These are phyloP conservation scores for Colletotrichum godetiae DNA, from an alignment of 2,329 filamentous ascomycete species.

Conservation along the genomic window DNA sequence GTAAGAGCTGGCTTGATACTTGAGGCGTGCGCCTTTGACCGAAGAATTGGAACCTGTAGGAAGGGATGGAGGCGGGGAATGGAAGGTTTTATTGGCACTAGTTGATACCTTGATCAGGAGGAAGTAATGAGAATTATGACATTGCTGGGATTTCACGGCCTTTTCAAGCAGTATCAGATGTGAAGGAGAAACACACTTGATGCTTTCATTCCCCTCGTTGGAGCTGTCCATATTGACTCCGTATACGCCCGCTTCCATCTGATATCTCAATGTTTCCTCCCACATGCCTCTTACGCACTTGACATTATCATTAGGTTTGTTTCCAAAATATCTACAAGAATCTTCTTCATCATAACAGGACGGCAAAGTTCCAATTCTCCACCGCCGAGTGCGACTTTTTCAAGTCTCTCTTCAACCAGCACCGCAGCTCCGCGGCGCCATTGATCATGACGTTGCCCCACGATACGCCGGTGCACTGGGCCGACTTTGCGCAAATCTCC, in stretches of 20 bases:
- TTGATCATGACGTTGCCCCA: slow-evolving; percentile 59
- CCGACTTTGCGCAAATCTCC: slow-evolving; percentile 53
- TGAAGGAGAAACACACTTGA: background rate
- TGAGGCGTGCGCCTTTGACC: fast-evolving
- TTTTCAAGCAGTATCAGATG: background rate
- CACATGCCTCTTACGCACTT: background rate
- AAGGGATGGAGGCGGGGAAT: background rate
- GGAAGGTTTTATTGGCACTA: background rate
- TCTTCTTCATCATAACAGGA: slow-evolving; percentile 41
- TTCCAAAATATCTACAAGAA: background rate
- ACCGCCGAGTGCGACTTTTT: slow-evolving; percentile 44
- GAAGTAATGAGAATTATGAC: background rate
- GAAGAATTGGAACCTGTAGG: background rate
- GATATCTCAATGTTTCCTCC: background rate
- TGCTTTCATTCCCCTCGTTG: background rate
- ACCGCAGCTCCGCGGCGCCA: slow-evolving; percentile 49
- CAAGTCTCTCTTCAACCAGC: slow-evolving; percentile 57
- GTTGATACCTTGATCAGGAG: background rate
- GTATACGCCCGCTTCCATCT: background rate
- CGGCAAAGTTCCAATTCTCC: slow-evolving; percentile 56
- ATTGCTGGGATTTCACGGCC: background rate
- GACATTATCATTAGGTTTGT: slow-evolving; percentile 2
- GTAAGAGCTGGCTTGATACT: background rate
- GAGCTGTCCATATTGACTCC: background rate
- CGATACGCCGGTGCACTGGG: slow-evolving; percentile 54